Evolutionary conservation across 331 rosid species (phyloP), one percentile per base, ranked within the genome.

Genomic region (Malus hybrid): DNA sequence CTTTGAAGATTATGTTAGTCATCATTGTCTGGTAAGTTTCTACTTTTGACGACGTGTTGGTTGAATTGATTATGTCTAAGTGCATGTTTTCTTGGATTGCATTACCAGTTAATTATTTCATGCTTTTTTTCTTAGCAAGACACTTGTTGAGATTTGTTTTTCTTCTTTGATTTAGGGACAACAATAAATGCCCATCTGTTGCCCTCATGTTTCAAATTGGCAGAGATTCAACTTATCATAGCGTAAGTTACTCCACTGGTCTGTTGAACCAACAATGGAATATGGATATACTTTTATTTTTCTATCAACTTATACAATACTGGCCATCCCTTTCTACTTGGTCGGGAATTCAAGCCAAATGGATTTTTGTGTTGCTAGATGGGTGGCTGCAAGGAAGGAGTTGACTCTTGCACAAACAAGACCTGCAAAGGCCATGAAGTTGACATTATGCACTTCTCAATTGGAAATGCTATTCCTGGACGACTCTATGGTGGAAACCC

Each of bases 131-230:
- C 76, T 32, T 69, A 29, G 36, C 34, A 57, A 72, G 75, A 69
- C 64, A 66, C 79, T 73, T 34, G 53, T 79, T 78, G 64, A 77
- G 46, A 39, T n/a, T 66, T 72, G 72, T 50, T 58, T 66, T 4
- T 76, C 72, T 75, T 58, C 22, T 48, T 66, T 70, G 48, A 75
- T 72, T 86, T 88, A 94, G 98, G 10, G 84, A 86, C 18, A 84
- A 76, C 89, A 78, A 77, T 10, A 88, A 88, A 70, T 94, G 98
- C 61, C 98, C 98, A 5, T 94, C 98, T 70, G 89, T 91, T 80
- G 93, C 98, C 71, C 93, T 94, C 83, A 91, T 94, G 96, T 94
- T 91, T 82, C 98, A 82, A 87, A 88, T 90, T 65, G 98, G 98
- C 24, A 90, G 87, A 55, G 76, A 70, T 64, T 93, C 97, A 48